Base-by-base conservation (phyloP, 768 basidiomycete species). In the Termitomyces sp. region DNA sequence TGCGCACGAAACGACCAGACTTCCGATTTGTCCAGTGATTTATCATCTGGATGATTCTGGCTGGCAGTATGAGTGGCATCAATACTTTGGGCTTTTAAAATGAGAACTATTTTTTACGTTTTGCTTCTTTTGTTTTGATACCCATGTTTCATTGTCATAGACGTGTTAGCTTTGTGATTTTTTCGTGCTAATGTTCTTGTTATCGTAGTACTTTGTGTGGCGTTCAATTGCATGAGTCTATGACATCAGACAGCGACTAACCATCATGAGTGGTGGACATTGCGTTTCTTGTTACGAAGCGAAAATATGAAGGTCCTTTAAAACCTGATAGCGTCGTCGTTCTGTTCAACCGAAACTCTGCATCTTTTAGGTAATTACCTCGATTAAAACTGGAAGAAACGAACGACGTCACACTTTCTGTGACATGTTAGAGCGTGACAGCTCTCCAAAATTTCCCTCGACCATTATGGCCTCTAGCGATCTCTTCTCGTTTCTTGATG, bases 401-500 rank as follows among this genome's bases (percentile, higher is more conserved):
- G 15, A 42, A 42, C 15, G 7, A 2, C 15, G 54, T 55, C 54
- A 55, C 54, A n/a, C 40, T 32, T 45, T 14, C 36, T 15, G 55
- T 56, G 55, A 56, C 55, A 56, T 45, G 3, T 5, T 20, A 6
- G 40, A 43, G 31, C 31, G 55, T 56, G 55, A 56, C 55, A 5
- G 11, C 40, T 5, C 51, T 49, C 36, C 59, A 65, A 69, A 64
- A 66, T 66, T 68, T 68, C 58, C 25, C 56, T 67, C 3, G 1
- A 3, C 20, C 38, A 34, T 11, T 60, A 81, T 83, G 80, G 72
- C 77, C 71, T 71, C 77, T 50, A 77, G 75, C 70, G 86, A 88
- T 68, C 79, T 89, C 38, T 90, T 90, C 70, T 86, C 87, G 3
- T 90, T 90, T 71, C 81, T 90, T 48, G 81, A 86, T 59, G 81